Evolutionary conservation across 192 early-diverging fungal genomes (phyloP).

Genomic region (Bifiguratus adelaidae): DNA sequence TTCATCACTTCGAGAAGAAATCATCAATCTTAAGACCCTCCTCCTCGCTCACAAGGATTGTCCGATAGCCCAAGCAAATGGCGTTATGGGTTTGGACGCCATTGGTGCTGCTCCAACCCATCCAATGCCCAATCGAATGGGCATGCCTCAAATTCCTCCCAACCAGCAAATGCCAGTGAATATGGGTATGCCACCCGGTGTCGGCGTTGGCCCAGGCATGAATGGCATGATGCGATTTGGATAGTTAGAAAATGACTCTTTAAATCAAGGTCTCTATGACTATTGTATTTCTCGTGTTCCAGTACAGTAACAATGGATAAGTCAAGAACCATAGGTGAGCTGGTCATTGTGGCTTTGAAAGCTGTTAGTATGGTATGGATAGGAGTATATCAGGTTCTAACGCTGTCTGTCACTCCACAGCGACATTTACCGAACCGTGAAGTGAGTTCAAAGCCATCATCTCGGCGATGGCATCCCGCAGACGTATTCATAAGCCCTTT

Average conservation of each 20-base stretch:
- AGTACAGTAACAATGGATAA: slow-evolving; percentile 6
- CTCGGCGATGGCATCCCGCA: neutral
- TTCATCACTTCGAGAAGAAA: slow-evolving; percentile 51
- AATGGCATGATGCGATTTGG: no score
- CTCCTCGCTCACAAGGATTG: slow-evolving; percentile 74
- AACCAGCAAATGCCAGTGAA: no score
- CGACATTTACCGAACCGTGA: slow-evolving; percentile 23
- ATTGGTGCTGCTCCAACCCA: neutral
- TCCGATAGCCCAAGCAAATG: slow-evolving; percentile 54
- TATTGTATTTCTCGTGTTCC: neutral
- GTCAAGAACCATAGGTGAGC: slow-evolving; percentile 17
- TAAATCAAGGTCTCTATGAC: no score
- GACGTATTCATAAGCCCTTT: neutral
- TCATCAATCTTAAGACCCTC: slow-evolving; percentile 65
- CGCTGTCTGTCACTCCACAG: slow-evolving; percentile 2
- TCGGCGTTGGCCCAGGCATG: no score
- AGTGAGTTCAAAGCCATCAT: slow-evolving; percentile 4
- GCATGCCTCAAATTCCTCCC: neutral
- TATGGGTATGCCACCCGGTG: no score
- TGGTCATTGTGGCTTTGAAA: slow-evolving; percentile 21
- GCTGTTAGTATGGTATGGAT: slow-evolving; percentile 15
- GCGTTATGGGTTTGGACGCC: slow-evolving; percentile 39
- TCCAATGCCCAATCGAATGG: neutral
- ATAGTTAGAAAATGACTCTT: no score
- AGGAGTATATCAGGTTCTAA: neutral